phyloP scores from a whole-genome alignment of 2,329 filamentous ascomycete species.

The Penicillium expansum region DNA sequence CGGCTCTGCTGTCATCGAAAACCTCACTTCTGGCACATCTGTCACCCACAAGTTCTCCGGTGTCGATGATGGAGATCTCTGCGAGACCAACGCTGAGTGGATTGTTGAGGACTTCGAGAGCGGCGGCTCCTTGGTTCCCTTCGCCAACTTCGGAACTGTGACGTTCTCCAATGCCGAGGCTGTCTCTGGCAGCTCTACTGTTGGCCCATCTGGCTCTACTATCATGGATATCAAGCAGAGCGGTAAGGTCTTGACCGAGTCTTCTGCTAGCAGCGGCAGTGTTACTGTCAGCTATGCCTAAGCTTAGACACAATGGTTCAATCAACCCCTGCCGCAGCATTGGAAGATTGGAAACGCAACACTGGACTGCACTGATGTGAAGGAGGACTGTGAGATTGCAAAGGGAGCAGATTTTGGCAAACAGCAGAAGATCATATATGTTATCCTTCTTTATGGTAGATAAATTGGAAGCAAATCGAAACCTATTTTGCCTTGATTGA shows the following conservation, averaged over 20 bases:
- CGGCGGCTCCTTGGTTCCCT: slow-evolving; percentile 38
- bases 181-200: slow-evolving; percentile 25
- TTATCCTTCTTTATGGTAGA: neutral
- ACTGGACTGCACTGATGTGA: neutral
- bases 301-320: neutral
- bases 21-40: slow-evolving; percentile 49
- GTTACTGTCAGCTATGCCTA: neutral
- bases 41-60: slow-evolving; percentile 51
- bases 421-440: too few relatives aligned
- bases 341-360: neutral
- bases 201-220: slow-evolving; percentile 37
- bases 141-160: slow-evolving; percentile 50
- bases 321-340: neutral
- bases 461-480: neutral
- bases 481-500: neutral
- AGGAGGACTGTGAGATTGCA: too few relatives aligned
- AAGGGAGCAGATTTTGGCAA: neutral
- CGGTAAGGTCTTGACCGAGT: slow-evolving; percentile 32
- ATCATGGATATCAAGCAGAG: slow-evolving; percentile 48
- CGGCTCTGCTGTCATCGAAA: slow-evolving; percentile 47
- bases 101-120: slow-evolving; percentile 55
- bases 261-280: slow-evolving; percentile 3
- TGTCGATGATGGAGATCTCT: slow-evolving; percentile 42
- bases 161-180: slow-evolving; percentile 45
- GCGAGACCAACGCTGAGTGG: slow-evolving; percentile 60